A percentile compares a stretch with the other conserved stretches of the same genome.
Conservation (phyloP, 495 filamentous ascomycete genomes). For the Beverwykella pulmonaria region DNA sequence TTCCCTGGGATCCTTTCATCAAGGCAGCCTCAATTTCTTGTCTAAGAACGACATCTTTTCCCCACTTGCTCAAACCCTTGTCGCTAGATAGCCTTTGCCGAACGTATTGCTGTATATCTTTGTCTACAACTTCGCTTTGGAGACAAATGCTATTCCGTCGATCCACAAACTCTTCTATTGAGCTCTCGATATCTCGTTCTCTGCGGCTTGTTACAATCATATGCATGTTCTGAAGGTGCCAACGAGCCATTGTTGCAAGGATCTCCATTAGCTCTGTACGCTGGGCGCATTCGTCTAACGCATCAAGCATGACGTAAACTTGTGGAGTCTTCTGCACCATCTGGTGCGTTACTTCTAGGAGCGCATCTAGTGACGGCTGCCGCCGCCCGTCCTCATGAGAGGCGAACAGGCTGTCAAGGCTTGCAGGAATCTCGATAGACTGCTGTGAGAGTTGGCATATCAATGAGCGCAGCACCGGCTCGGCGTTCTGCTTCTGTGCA, state of each 20-base stretch:
- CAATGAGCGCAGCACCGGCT: conserved; percentile 9
- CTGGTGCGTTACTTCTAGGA: conserved; percentile 8
- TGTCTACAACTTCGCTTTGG: conserved; percentile 24
- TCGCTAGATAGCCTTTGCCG: conserved; percentile 16
- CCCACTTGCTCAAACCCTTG: conserved; percentile 19
- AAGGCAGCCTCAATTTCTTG: conserved; percentile 20
- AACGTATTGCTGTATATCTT: conserved; percentile 33
- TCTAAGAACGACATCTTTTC: conserved; percentile 3
- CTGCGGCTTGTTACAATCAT: conserved; percentile 32
- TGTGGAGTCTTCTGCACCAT: conserved; percentile 2
- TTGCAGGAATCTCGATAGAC: conserved; percentile 1
- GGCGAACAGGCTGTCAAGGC: conserved; percentile 6
- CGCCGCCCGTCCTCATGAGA: conserved; percentile 15
- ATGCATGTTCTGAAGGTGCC: conserved; percentile 25
- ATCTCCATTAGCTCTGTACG: conserved; percentile 19
- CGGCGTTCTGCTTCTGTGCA: conserved; percentile 2
- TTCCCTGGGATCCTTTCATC: conserved; percentile 29
- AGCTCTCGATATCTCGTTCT: conserved; percentile 32
- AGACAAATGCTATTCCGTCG: conserved; percentile 12
- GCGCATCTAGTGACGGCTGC: conserved; percentile 24
- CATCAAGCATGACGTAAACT: conserved; percentile 35
- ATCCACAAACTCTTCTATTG: conserved; percentile 10
- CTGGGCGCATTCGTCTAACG: conserved; percentile 33
- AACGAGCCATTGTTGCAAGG: conserved; percentile 11
- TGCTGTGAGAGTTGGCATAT: conserved; percentile 28